phyloP scores from a whole-genome alignment of 208 protist species.

The Leishmania martiniquensis region DNA sequence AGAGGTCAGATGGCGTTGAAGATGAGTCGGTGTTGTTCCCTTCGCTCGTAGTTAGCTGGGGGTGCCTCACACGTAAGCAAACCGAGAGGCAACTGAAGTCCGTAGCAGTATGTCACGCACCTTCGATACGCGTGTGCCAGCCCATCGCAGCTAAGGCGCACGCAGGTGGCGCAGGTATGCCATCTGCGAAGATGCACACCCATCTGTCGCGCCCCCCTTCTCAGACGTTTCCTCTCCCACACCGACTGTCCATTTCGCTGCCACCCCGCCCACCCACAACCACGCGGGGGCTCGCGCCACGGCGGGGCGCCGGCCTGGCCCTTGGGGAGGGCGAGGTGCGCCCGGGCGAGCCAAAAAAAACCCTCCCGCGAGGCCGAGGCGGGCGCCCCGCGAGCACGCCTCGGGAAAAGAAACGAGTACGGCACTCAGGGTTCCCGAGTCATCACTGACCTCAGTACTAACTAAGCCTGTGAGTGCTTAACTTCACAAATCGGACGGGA shows the following conservation, averaged over 20 bases:
- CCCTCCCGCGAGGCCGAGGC: neutral
- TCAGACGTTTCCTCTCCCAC: too few relatives aligned
- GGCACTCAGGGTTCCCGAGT: constrained; percentile 31
- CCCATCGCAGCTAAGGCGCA: too few relatives aligned
- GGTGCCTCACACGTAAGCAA: constrained; percentile 1
- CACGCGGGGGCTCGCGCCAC: too few relatives aligned
- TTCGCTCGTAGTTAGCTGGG: neutral
- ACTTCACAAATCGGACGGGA: constrained; percentile 48
- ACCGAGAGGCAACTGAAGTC: neutral
- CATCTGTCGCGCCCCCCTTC: too few relatives aligned
- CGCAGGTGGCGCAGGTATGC: too few relatives aligned
- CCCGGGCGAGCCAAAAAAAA: too few relatives aligned
- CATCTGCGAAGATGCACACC: too few relatives aligned
- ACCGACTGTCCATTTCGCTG: too few relatives aligned
- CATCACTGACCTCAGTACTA: constrained; percentile 39
- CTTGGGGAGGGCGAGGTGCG: too few relatives aligned
- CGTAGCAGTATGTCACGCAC: neutral
- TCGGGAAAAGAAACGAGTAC: neutral
- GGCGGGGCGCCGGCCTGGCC: too few relatives aligned
- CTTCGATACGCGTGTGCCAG: neutral
- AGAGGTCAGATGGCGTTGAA: neutral
- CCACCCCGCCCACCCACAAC: too few relatives aligned
- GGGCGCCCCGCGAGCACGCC: neutral
- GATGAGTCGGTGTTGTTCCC: neutral
- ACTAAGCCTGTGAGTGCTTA: constrained; percentile 38